Base-by-base conservation (phyloP, 306 rosid species). In the Castanea sativa region DNA sequence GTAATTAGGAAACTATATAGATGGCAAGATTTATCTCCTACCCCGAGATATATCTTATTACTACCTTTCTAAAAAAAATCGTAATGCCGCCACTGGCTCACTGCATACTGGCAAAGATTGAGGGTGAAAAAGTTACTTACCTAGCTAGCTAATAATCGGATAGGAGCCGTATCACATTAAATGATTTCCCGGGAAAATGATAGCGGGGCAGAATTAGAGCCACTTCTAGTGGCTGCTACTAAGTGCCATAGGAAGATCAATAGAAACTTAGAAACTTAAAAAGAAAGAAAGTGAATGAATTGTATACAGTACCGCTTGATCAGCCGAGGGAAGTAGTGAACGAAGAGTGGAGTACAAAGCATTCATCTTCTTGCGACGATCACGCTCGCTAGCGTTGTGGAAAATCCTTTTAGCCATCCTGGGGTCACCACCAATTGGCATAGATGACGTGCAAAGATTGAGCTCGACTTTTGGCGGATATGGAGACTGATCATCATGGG, bases 361-460 rank as follows among this genome's bases (percentile, higher is more conserved):
- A 69, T 88, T 94, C 76, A 94, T 86, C 85, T 87, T 94, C 88
- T 87, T 91, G 71, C 97, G 97, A 25, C 97, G 98, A 80, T 88
- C 86, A 1, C 97, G 97, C 81, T 94, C 98, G 25, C 88, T 91
- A 33, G 94, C 98, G 76, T 91, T 94, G 80, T 94, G 98, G 79
- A 73, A 87, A 29, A 88, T 91, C 83, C 92, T 94, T 87, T 81
- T 90, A 2, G 73, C 85, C 83, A 63, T 63, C 4, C 73, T 65
- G 2, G 75, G 79, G 55, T 58, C 59, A 49, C 67, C 35, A 27
- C 18, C 38, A 33, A 33, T 68, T 4, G 72, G n/a, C 27, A 25
- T 19, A 49, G 27, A 33, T 19, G 16, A 29, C 13, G 72, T 30
- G 6, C 27, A 9, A 5, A 45, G 51, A 19, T n/a, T 18, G 52